Evolutionary conservation across 257 asterid species (phyloP).

Genomic region (Ocimum tenuiflorum): DNA sequence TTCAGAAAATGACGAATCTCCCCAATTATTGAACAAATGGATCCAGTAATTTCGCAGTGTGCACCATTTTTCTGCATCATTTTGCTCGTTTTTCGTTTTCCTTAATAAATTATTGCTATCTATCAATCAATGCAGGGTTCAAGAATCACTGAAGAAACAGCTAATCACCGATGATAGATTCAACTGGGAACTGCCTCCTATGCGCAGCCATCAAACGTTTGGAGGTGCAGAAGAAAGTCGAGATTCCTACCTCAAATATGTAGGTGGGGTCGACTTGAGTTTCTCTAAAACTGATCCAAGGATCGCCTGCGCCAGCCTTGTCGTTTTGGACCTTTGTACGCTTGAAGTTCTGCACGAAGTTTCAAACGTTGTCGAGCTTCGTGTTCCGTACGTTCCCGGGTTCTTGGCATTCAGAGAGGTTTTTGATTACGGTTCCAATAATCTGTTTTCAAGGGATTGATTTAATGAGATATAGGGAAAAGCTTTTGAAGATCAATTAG

Average conservation of each 20-base stretch:
- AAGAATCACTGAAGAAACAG: slow-evolving; percentile 49
- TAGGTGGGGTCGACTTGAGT: slow-evolving; percentile 89
- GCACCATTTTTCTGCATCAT: not conserved
- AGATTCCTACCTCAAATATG: slow-evolving; percentile 34
- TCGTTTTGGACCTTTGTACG: slow-evolving; percentile 55
- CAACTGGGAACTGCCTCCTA: slow-evolving; percentile 46
- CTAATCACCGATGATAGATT: slow-evolving; percentile 49
- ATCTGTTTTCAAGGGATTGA: not conserved
- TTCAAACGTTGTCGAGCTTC: slow-evolving; percentile 47
- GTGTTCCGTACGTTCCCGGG: slow-evolving; percentile 70
- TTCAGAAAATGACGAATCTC: slow-evolving; percentile 3
- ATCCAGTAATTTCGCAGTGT: slow-evolving; percentile 25
- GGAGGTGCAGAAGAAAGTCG: slow-evolving; percentile 20
- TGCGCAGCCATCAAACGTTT: not conserved
- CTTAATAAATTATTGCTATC: not conserved
- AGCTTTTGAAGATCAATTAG: not conserved
- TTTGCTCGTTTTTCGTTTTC: not conserved
- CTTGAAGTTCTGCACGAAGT: slow-evolving; percentile 61
- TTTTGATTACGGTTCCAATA: not conserved
- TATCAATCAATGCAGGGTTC: slow-evolving; percentile 35
- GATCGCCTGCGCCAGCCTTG: slow-evolving; percentile 72
- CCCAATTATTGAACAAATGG: slow-evolving; percentile 29
- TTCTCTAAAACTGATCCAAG: slow-evolving; percentile 66
- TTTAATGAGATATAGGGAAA: not conserved
- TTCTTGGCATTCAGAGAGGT: slow-evolving; percentile 97